Evolutionary conservation across 805 yeast genomes (phyloP), one percentile per base, ranked within the genome.

Genomic region (Sporopachydermia quercuum): DNA sequence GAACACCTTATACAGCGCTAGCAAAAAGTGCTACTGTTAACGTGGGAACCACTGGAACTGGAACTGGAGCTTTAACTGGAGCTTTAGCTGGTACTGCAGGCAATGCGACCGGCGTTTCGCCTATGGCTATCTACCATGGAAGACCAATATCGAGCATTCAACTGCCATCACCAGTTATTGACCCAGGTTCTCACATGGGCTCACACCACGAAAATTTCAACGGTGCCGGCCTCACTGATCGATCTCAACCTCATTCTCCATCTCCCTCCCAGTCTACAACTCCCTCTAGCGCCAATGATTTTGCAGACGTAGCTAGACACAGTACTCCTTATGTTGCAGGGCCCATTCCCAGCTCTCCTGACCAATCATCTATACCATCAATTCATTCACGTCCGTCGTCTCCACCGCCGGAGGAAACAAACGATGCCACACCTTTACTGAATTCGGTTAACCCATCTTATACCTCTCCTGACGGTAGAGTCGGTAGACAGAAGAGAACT

Each of bases 101-200:
- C 30, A 36, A 34, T 36, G 6, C 23, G 34, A 15, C 43, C 45
- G 2, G 39, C 36, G 19, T 34, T 39, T 47, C 39, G 40, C 37
- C 37, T 50, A 49, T 11, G 42, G 49, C 37, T 44, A 43, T 35
- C 46, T 52, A 36, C 61, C 55, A 4, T 57, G 55, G 6, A n/a
- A n/a, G n/a, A n/a, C 58, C 60, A 18, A 53, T 53, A 14, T 14
- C 47, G 11, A 40, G 34, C 39, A 13, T n/a, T 37, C 37, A 17
- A 34, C n/a, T n/a, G n/a, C n/a, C n/a, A n/a, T n/a, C n/a, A n/a
- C n/a, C n/a, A n/a, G n/a, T n/a, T n/a, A n/a, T n/a, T n/a, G n/a
- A n/a, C n/a, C n/a, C n/a, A n/a, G n/a, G n/a, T n/a, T n/a, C n/a
- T n/a, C n/a, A n/a, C n/a, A n/a, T n/a, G n/a, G n/a, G n/a, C n/a